These are phyloP conservation scores for Moniliella sp. DNA, from an alignment of 1,284 basidiomycete genomes.

Conservation along the genomic window DNA sequence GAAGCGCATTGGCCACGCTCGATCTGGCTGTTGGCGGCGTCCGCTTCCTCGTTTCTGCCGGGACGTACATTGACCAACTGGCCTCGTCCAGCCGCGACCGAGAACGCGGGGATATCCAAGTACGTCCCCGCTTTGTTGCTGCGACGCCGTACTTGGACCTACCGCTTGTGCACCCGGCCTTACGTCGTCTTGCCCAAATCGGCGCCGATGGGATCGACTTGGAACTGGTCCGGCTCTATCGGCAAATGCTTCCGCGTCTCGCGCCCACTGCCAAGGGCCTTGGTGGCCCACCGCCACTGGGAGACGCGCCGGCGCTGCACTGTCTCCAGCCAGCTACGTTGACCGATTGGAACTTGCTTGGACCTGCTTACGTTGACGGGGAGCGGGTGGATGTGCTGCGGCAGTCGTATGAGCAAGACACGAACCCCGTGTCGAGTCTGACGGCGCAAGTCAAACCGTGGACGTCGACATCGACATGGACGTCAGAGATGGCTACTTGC, in stretches of 20 bases:
- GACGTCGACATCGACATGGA: conserved; percentile 10
- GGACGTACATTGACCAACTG: not conserved
- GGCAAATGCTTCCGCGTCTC: conserved; percentile 13
- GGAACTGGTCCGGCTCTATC: conserved; percentile 18
- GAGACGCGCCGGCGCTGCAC: conserved; percentile 2
- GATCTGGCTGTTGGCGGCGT: conserved; percentile 16
- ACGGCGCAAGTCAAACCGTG: not conserved
- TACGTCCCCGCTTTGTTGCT: no score
- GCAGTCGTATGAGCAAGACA: not conserved
- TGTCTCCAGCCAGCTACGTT: conserved; percentile 2
- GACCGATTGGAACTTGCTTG: conserved; percentile 22
- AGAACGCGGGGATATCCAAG: no score
- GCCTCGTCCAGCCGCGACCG: conserved; percentile 4
- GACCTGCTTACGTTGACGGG: conserved; percentile 17
- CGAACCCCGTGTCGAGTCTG: not conserved
- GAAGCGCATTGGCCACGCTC: not conserved
- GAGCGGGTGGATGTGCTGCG: conserved; percentile 9
- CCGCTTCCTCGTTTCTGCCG: conserved; percentile 11
- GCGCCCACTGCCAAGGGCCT: no score
- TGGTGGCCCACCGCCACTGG: not conserved
- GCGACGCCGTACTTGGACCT: conserved; percentile 15
- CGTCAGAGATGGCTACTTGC: no score
- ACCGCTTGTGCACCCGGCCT: conserved; percentile 15
- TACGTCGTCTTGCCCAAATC: conserved; percentile 18
- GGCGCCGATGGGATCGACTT: conserved; percentile 20